Evolutionary conservation across 2,329 filamentous ascomycete species (phyloP), one percentile per base, ranked within the genome.

Genomic region (Beauveria pseudobassiana): DNA sequence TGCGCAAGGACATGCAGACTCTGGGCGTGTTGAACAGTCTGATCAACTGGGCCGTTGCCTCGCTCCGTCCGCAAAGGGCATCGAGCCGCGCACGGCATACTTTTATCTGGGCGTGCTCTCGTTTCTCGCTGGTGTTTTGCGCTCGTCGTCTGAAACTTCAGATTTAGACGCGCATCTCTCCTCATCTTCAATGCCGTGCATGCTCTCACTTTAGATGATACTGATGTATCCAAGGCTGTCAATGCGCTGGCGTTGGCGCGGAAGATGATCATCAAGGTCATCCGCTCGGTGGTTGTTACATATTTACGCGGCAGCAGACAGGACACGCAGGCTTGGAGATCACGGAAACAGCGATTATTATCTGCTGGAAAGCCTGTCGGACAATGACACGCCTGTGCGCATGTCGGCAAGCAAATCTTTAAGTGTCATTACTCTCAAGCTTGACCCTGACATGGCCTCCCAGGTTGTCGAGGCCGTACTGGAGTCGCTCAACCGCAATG

Each of bases 351-450:
- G 84, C 89, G 5, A 91, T 99, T 67, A 89, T 59, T 87, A 90
- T 68, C 80, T 97, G 3, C 81, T 99, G 3, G 87, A 91, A 63
- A 82, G 83, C 14, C 78, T 98, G 1, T 86, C 86, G 2, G 95
- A 99, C 72, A 90, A 90, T 63, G 93, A 98, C 69, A 97, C 93
- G 0, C 91, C 92, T 0, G 93, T 99, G 14, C 83, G 95, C 43
- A 85, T 96, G 68, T 89, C 93, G 38, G 91, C 93, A 22, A 96
- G 92, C 73, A 99, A 99, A 75, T 90, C 92, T 4, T 82, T 98
- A 50, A 96, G 92, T 73, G 83, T 96, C 59, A 86, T 98, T 66
- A 88, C 93, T 0, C 78, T 96, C 56, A 93, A 89, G 66, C 76
- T 99, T 8, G 86, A 92, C 50, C 75, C 84, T 0, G 88, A 88